Conservation (phyloP, 139 green algal genomes). For the Chlorella sp. region DNA sequence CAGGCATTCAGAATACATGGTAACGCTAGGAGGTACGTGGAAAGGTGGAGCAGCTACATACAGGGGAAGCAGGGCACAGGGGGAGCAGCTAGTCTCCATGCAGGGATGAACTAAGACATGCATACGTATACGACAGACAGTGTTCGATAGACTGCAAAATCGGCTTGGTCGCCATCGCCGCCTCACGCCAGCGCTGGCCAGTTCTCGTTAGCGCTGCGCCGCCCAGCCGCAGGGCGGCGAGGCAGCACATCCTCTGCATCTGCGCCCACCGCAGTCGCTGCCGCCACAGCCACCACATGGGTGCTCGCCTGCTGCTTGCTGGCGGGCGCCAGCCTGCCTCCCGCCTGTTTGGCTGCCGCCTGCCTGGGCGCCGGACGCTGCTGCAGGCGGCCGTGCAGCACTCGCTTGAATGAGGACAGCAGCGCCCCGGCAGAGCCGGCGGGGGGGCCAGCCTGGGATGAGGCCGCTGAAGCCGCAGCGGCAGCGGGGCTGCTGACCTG, state of each 20-base stretch:
- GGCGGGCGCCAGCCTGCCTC: no score
- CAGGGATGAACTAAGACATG: no score
- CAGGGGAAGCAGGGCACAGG: no score
- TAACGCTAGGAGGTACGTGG: no score
- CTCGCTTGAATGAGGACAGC: neutral
- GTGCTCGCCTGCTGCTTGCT: neutral
- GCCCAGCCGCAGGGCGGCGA: neutral
- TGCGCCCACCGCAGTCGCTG: neutral
- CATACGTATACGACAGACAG: no score
- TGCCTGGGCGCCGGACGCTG: neutral
- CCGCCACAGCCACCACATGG: neutral
- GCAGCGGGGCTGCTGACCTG: neutral
- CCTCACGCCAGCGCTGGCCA: neutral
- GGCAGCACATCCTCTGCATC: conserved; percentile 10
- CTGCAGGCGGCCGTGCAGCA: neutral
- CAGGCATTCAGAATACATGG: no score
- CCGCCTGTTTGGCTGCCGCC: no score
- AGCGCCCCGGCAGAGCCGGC: neutral
- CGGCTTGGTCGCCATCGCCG: no score
- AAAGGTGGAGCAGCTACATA: no score
- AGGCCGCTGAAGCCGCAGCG: neutral
- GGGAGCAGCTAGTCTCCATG: no score
- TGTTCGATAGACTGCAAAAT: no score
- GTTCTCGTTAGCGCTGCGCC: neutral
- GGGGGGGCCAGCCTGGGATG: neutral